phyloP scores from a whole-genome alignment of 306 rosid species.

The Prunus dulcis region DNA sequence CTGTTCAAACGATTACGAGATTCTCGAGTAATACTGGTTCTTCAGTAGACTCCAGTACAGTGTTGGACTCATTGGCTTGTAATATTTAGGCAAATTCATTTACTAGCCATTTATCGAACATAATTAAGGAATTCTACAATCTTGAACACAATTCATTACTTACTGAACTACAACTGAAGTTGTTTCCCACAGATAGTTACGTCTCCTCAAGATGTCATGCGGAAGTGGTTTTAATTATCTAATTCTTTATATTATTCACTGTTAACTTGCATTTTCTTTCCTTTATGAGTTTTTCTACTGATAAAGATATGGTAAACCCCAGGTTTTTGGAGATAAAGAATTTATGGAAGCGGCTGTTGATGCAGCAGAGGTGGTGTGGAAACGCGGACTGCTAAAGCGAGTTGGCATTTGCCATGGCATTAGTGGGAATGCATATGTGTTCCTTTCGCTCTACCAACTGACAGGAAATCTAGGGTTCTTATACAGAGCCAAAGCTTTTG shows the following conservation, averaged over 20 bases:
- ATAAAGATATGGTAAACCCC: background rate
- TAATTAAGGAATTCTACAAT: background rate
- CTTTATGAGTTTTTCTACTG: background rate
- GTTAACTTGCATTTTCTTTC: too few species aligned
- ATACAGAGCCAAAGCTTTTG: conserved; percentile 67
- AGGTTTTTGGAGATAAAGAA: conserved; percentile 58
- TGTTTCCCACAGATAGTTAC: background rate
- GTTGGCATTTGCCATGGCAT: conserved; percentile 73
- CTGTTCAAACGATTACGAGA: background rate
- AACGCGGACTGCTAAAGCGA: conserved; percentile 56
- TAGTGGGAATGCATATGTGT: conserved; percentile 65
- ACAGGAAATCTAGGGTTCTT: conserved; percentile 43
- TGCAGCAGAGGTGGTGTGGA: conserved; percentile 66
- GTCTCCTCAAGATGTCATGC: background rate
- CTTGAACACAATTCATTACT: background rate
- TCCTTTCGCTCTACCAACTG: conserved; percentile 60
- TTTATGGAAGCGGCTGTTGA: conserved; percentile 60
- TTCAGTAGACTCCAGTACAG: background rate
- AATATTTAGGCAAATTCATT: background rate
- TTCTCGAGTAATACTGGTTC: background rate
- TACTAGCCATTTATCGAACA: background rate
- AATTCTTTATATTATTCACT: background rate
- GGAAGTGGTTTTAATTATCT: background rate
- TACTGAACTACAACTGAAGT: background rate
- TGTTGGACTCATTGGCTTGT: background rate